Evolutionary conservation across 1,284 basidiomycete genomes (phyloP).

Genomic region (Puccinia polysora): DNA sequence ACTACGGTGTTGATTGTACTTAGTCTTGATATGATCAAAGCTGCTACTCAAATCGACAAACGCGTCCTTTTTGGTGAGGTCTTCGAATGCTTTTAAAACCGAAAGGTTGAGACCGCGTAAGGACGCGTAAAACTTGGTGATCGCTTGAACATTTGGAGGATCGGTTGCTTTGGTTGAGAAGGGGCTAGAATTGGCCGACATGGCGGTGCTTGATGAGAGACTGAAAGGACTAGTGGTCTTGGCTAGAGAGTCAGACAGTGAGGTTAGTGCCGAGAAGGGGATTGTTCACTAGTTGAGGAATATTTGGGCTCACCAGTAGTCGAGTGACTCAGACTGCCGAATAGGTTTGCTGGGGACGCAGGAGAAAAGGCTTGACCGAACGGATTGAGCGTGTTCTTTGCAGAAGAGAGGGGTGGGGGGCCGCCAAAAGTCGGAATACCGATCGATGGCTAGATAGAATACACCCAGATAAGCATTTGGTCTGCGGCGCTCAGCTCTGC

Average conservation of each 20-base stretch:
- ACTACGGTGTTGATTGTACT: constrained; percentile 26
- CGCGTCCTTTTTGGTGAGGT: constrained; percentile 18
- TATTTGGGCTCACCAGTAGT: not conserved
- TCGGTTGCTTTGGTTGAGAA: no score
- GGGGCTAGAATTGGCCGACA: not conserved
- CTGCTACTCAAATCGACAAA: constrained; percentile 9
- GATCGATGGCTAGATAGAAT: not conserved
- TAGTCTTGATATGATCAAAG: constrained; percentile 21
- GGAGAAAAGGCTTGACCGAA: not conserved
- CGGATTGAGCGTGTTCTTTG: not conserved
- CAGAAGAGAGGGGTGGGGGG: not conserved
- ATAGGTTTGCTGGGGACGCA: constrained; percentile 2
- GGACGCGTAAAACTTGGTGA: constrained; percentile 25
- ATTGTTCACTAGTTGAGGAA: not conserved
- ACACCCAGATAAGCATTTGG: not conserved
- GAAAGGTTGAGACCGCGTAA: constrained; percentile 36
- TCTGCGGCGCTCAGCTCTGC: not conserved
- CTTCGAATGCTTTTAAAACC: constrained; percentile 11
- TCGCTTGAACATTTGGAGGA: constrained; percentile 1
- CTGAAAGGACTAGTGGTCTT: constrained; percentile 4
- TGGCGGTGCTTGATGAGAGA: not conserved
- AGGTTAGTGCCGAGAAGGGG: not conserved
- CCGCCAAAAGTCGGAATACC: not conserved
- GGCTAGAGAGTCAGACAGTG: not conserved
- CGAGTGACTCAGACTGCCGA: constrained; percentile 2